Percentiles rank a stretch among this genome's conserved stretches.
Evolutionary conservation across 1,139 yeast species (phyloP).

Genomic region (Pichia sp.): DNA sequence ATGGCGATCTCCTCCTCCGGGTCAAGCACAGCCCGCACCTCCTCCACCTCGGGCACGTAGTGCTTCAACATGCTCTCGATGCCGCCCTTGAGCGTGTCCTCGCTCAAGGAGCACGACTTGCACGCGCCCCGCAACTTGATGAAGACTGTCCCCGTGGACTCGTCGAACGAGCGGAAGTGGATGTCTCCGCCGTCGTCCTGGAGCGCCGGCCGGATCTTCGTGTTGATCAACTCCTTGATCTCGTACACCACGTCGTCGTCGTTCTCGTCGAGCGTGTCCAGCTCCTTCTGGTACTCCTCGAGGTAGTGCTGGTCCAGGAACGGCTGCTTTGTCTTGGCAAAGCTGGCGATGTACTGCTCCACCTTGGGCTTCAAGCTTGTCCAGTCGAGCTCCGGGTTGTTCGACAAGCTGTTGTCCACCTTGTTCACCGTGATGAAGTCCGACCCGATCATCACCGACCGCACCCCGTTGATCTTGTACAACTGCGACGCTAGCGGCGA

Average conservation of each 20-base stretch:
- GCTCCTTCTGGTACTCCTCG: slow-evolving; percentile 22
- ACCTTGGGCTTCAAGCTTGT: slow-evolving; percentile 25
- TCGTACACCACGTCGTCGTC: slow-evolving; percentile 53
- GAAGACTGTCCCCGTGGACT: slow-evolving; percentile 63
- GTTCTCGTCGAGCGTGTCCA: slow-evolving; percentile 35
- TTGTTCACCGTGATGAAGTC: slow-evolving; percentile 39
- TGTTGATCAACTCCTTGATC: slow-evolving; percentile 57
- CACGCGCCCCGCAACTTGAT: slow-evolving; percentile 81
- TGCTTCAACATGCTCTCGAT: slow-evolving; percentile 82
- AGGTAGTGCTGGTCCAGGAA: slow-evolving; percentile 23
- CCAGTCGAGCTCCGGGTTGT: slow-evolving; percentile 33
- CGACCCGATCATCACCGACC: slow-evolving; percentile 82
- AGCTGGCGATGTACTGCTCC: slow-evolving; percentile 23
- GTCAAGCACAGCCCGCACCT: slow-evolving; percentile 64
- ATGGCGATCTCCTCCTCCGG: slow-evolving; percentile 59
- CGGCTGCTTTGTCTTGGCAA: slow-evolving; percentile 26
- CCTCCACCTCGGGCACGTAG: slow-evolving; percentile 76
- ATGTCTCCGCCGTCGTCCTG: slow-evolving; percentile 85
- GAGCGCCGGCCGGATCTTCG: slow-evolving; percentile 60
- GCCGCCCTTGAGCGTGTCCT: slow-evolving; percentile 75
- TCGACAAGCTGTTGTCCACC: slow-evolving; percentile 29
- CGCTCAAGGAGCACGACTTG: slow-evolving; percentile 70
- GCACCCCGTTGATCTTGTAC: slow-evolving; percentile 81
- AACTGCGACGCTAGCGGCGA: slow-evolving; percentile 81
- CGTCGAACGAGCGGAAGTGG: slow-evolving; percentile 66